Evolutionary conservation across 2,329 filamentous ascomycete species (phyloP), one percentile per base, ranked within the genome.

Genomic region (Lachnellula hyalina): DNA sequence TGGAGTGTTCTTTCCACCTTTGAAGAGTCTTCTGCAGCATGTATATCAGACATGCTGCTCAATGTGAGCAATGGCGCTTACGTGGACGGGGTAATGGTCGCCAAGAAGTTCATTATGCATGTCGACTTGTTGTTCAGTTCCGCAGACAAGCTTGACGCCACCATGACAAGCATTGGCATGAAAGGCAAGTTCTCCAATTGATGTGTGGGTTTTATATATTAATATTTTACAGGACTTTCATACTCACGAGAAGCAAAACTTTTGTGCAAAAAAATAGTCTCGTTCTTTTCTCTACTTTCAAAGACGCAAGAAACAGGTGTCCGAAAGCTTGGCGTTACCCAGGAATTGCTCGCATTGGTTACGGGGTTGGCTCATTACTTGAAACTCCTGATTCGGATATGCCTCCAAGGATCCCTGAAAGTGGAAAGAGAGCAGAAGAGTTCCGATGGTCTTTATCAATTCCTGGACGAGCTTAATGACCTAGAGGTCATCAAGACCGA

Each of bases 211-310:
- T n/a, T 25, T 44, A 15, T 19, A 25, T 34, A 11, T 55, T 62
- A 54, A 64, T 44, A 17, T 12, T 45, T 46, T 8, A 34, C 69
- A 89, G 91, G 89, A 59, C 80, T 99, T 58, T 90, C 91, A 9
- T 99, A 97, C 69, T 88, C 89, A 17, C 85, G 94, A 66, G 94
- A 99, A 75, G 89, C 94, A n/a, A 99, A 99, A 73, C 79, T 99
- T 49, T 82, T 99, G n/a, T 99, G 94, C 78, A 99, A 99, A 74
- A 99, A 99, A 73, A 96, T 99, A 52, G 94, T 99, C 5, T 90
- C 93, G 25, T 99, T 99, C 77, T 99, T 99, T 71, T 91, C 91
- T 12, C 77, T 99, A 17, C 79, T 99, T 8, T 96, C 93, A 5
- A 96, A 96, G 71, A 94, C 92, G 1, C 93, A 97, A 69, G 92